Evolutionary conservation across 371 early-diverging fungal species (phyloP).

Genomic region (Mucor plumbeus): DNA sequence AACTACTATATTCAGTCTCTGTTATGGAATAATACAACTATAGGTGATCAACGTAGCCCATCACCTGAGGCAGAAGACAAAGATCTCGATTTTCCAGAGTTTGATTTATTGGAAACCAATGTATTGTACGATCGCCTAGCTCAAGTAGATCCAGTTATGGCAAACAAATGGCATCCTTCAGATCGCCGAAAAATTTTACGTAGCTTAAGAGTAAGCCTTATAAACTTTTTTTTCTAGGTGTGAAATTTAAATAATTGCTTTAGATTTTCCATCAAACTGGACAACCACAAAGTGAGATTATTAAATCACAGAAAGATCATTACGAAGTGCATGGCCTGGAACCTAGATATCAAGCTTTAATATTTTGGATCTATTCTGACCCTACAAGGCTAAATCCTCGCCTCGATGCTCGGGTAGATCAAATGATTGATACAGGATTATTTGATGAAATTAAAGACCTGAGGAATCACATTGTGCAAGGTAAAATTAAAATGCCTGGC

Average conservation of each 20-base stretch:
- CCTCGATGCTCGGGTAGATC: slow-evolving; percentile 83
- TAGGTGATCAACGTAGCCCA: slow-evolving; percentile 25
- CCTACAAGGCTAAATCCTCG: slow-evolving; percentile 70
- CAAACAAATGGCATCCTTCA: slow-evolving; percentile 90
- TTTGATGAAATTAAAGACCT: slow-evolving; percentile 84
- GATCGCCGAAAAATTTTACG: slow-evolving; percentile 87
- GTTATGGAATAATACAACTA: slow-evolving; percentile 78
- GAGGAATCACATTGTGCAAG: slow-evolving; percentile 54
- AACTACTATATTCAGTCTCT: slow-evolving; percentile 94
- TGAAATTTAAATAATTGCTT: neutral
- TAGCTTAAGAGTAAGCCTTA: slow-evolving; percentile 68
- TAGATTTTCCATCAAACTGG: slow-evolving; percentile 80
- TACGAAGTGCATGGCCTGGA: slow-evolving; percentile 36
- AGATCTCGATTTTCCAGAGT: slow-evolving; percentile 27
- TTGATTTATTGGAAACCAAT: slow-evolving; percentile 48
- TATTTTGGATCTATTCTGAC: slow-evolving; percentile 90
- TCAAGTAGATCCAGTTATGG: slow-evolving; percentile 87
- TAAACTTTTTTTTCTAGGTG: neutral
- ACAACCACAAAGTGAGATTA: slow-evolving; percentile 70
- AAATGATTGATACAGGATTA: slow-evolving; percentile 85
- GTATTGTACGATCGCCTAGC: slow-evolving; percentile 66
- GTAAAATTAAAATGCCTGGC: slow-evolving; percentile 46
- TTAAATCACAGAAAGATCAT: slow-evolving; percentile 65
- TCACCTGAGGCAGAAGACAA: slow-evolving; percentile 20
- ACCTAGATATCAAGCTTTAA: slow-evolving; percentile 57